Base-by-base conservation (phyloP, 306 rosid species). In the Carpinus fangiana region DNA sequence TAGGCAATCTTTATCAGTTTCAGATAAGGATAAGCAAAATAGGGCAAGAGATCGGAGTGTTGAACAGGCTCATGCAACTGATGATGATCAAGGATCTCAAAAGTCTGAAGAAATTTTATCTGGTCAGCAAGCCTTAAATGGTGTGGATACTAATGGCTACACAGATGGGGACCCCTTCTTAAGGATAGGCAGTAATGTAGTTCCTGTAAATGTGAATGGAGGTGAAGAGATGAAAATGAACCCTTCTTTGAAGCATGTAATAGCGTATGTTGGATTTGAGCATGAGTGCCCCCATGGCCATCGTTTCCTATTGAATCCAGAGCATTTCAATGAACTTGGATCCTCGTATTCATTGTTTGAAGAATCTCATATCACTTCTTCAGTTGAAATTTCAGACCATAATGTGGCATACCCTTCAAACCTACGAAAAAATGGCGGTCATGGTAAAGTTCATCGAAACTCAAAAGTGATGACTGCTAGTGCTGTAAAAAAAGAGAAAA, bases 231-330 rank as follows among this genome's bases (percentile, higher is more conserved):
- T 65, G 70, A 86, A 73, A 76, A 83, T 47, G 55, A 85, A 84
- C 76, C 73, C 87, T 77, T 82, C 81, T 71, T 69, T 79, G 71
- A 87, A 83, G 80, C 89, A 88, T 75, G 89, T 67, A 56, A 66
- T 78, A 38, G 86, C 81, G 34, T 87, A 92, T 89, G 89, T 92
- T 82, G 98, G 98, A 61, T 92, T 92, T 74, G 98, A 94, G 90
- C 95, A 92, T 80, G 98, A 94, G 76, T 94, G 98, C 82, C 92
- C 97, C 69, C 88, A 72, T 88, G 98, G 98, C 72, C 98, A 94
- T 69, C 97, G 98, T 80, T 92, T 94, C 84, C 79, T 92, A 70
- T 87, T 94, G 82, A 89, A 83, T 86, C 84, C 88, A 3, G 92
- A 88, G 73, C 94, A 89, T 87, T 93, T 94, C 55, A 41, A 82